A percentile compares a stretch with the other conserved stretches of the same genome.
Evolutionary conservation across 768 basidiomycete species (phyloP).

Genomic region (Leccinellum luteum): DNA sequence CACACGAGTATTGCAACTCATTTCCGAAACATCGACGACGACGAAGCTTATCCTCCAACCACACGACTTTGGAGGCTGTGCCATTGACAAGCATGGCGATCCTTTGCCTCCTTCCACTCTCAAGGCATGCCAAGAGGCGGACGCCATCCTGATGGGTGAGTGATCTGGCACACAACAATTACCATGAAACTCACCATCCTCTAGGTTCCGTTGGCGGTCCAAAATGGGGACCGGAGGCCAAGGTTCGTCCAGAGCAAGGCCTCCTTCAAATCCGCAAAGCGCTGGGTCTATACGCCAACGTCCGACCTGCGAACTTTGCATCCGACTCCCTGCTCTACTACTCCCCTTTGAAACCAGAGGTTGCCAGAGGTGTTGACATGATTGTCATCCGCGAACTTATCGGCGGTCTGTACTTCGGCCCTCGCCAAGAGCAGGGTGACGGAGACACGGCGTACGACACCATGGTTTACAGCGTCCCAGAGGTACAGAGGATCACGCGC

Average conservation of each 20-base stretch:
- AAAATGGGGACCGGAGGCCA: constrained; percentile 91
- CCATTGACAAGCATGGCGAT: constrained; percentile 86
- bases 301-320: constrained; percentile 93
- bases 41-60: constrained; percentile 72
- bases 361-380: constrained; percentile 83
- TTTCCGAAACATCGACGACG: constrained; percentile 60
- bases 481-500: constrained; percentile 92
- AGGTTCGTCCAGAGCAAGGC: constrained; percentile 91
- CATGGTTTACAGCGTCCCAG: constrained; percentile 87
- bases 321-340: constrained; percentile 84
- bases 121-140: constrained; percentile 86
- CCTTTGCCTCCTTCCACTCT: constrained; percentile 84
- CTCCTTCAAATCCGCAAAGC: constrained; percentile 86
- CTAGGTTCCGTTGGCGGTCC: constrained; percentile 97
- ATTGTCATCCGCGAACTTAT: constrained; percentile 96
- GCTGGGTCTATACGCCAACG: constrained; percentile 96
- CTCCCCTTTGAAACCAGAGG: constrained; percentile 84
- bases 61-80: constrained; percentile 87
- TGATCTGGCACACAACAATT: not conserved
- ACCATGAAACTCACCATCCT: constrained; percentile 1
- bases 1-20: constrained; percentile 70
- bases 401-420: constrained; percentile 94
- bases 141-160: constrained; percentile 94
- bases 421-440: constrained; percentile 81
- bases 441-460: constrained; percentile 83